Base-by-base conservation (phyloP, 1,139 yeast genomes). In the Sugiyamaella japonica region DNA sequence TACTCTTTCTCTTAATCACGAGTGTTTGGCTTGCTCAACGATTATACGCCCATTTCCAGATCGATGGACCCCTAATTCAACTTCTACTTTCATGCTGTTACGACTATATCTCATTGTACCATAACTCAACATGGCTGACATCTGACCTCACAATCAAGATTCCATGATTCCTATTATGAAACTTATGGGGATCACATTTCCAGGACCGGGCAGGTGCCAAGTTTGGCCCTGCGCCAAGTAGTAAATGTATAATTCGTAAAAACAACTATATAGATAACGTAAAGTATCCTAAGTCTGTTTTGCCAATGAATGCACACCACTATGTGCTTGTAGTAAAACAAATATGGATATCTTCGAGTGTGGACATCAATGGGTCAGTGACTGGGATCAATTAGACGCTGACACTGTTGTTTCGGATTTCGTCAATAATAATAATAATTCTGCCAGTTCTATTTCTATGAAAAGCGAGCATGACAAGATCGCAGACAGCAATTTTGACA, bases 271-370 rank as follows among this genome's bases (percentile, higher is more conserved):
- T 40, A 40, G 44, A 40, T 28, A n/a, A 28, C 16, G 32, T 17
- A 12, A 13, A 40, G 44, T 23, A 31, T 23, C 20, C 29, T 40
- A 38, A 16, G 7, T 17, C 41, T 12, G 9, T 7, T 15, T 16
- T 38, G 17, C 25, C 41, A 38, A 38, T 25, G 29, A 17, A 17
- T 29, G 34, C 4, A 29, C 34, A 29, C 34, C 34, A 16, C 44
- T 45, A 45, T 45, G 49, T 45, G 20, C 23, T 31, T 23, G 12
- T 28, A 25, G 13, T 25, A 13, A 25, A 47, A 4, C 29, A 20
- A 40, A 36, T 39, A 49, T 49, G 52, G 52, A 49, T 42, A 42
- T 49, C 3, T 49, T 49, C 23, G 48, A 49, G 34, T 49, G 48
- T 42, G 52, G 52, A n/a, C 40, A 49, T 25, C 48, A 49, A 28